Base-by-base conservation (phyloP, 305 asterid genomes). In the Andrographis paniculata region DNA sequence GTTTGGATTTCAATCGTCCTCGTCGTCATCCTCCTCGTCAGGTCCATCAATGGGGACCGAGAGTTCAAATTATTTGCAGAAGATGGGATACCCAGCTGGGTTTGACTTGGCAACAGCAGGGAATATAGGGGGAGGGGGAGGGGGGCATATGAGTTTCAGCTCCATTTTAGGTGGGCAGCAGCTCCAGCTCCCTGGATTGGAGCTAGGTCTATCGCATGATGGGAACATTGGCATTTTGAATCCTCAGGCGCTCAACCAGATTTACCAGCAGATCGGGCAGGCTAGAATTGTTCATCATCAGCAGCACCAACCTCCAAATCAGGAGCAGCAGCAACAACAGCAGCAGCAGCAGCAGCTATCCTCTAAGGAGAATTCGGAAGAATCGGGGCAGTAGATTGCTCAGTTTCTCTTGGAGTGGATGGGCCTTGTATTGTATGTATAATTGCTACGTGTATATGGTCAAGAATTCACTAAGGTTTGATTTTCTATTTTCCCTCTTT, bases 151-250 rank as follows among this genome's bases (percentile, higher is more conserved):
- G 78, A 74, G 77, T 48, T 80, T 74, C 44, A 51, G 66, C 35
- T 80, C 92, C 10, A 69, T 80, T 43, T 50, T 74, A 65, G 77
- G 10, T 42, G 52, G 57, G 17, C 82, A 72, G 33, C 82, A 74
- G 40, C 71, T 66, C 42, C 82, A 74, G 40, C 71, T 66, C 42
- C 92, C 92, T 42, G 92, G 84, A 33, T 69, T 80, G 55, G 84
- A 77, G 45, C 75, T 80, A 2, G 88, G 95, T 10, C 49, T 84
- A 19, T 73, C 95, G 28, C 93, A 84, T 51, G 93, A 84, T 51
- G 84, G 74, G 23, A 77, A 65, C 37, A 45, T 72, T 28, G 91
- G 88, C 36, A 75, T 66, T 31, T 47, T 80, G 20, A 77, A 65
- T 51, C 72, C 67, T 31, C 94, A 69, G 33, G 58, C 77, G 10